Percentiles rank a stretch among this genome's conserved stretches.
These are phyloP conservation scores for Puya raimondii DNA, from an alignment of 176 grass and related monocot species.

Conservation along the genomic window DNA sequence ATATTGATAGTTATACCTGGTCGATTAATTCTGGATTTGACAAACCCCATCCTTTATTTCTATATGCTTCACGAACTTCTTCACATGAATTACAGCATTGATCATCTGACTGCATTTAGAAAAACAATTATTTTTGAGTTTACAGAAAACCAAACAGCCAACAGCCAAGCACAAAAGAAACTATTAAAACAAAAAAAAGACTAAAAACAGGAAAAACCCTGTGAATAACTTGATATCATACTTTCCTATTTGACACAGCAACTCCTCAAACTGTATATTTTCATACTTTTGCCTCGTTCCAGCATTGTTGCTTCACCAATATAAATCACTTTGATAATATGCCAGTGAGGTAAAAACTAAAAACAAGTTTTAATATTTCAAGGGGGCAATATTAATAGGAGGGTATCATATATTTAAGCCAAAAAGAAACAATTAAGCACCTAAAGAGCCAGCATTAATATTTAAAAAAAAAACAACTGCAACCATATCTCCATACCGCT, in stretches of 20 bases:
- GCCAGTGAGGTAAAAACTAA: too few relatives aligned
- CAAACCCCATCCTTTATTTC: conserved; percentile 90
- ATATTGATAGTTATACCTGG: conserved; percentile 52
- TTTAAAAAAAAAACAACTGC: not conserved
- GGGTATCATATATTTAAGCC: too few relatives aligned
- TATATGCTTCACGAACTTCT: conserved; percentile 94
- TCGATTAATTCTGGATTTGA: conserved; percentile 82
- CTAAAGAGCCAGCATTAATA: not conserved
- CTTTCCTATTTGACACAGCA: too few relatives aligned
- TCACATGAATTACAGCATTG: conserved; percentile 97
- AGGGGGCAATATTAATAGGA: too few relatives aligned
- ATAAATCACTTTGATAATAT: too few relatives aligned
- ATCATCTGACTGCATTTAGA: conserved; percentile 63
- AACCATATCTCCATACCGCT: conserved; percentile 30
- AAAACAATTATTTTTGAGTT: not conserved
- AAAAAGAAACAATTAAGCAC: too few relatives aligned
- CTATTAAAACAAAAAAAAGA: conserved; percentile 10
- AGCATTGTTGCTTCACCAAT: too few relatives aligned
- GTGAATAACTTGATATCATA: not conserved
- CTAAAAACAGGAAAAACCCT: conserved; percentile 8
- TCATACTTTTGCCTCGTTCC: too few relatives aligned
- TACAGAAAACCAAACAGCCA: not conserved
- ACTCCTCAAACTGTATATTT: too few relatives aligned
- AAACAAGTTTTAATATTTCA: too few relatives aligned
- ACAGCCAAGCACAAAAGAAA: not conserved